Base-by-base conservation (phyloP, 768 basidiomycete species). In the Mycena kentingensis region DNA sequence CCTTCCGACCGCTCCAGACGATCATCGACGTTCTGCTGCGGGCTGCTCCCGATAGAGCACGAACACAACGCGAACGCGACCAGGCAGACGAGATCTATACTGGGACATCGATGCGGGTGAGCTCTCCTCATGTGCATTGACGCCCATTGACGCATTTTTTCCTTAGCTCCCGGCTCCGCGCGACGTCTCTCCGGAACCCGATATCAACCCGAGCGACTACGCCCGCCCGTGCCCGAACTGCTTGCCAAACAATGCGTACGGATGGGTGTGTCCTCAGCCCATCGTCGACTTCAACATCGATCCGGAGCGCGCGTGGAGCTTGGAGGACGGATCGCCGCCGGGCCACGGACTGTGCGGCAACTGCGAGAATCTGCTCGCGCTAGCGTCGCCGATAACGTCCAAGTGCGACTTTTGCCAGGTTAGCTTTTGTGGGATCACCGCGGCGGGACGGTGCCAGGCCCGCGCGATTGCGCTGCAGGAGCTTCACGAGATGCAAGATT, bases 21-120 rank as follows among this genome's bases (percentile, higher is more conserved):
- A 78, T 92, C 57, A 68, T 92, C 50, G 89, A 93, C 62, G 69
- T 84, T 6, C 70, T 93, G 24, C 72, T 91, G 27, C 86, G 86
- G n/a, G 71, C 75, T 34, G 84, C 83, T 15, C 91, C 91, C 13
- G 78, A 83, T 29, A 83, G 79, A 63, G 77, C 77, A 39, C 84
- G 91, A 39, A 71, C 85, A 28, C 80, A 81, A 62, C 73, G 85
- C 32, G 91, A 93, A 65, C 81, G 84, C 19, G 75, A 80, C 51
- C 91, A 93, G 68, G 91, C 91, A 3, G 91, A 93, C 61, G 88
- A 90, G 51, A 70, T 93, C 22, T 93, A 93, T 62, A 79, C 76
- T 52, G 87, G 87, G 2, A 68, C 76, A 26, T 73, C 77, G 22
- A 75, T 92, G 67, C 77, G 85, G 63, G 90, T 91, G 66, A 51